phyloP scores from a whole-genome alignment of 1,284 basidiomycete genomes.

The Grifola frondosa region DNA sequence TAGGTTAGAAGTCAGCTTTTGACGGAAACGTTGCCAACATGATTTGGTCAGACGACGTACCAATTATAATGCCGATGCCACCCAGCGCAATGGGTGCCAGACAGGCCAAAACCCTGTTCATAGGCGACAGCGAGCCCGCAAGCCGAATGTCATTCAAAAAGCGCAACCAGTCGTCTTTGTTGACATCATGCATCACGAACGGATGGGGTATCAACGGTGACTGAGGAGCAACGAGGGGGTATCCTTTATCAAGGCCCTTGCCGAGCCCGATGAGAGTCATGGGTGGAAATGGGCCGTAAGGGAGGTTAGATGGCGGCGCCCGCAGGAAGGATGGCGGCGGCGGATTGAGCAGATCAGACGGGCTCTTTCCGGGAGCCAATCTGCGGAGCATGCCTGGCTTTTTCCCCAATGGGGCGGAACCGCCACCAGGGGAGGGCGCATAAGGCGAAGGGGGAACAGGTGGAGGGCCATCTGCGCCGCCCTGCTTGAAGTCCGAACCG shows the following conservation, averaged over 20 bases:
- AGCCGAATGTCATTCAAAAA: constrained; percentile 12
- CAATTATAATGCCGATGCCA: constrained; percentile 8
- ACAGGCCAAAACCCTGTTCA: constrained; percentile 16
- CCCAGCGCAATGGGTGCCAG: constrained; percentile 15
- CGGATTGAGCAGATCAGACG: constrained; percentile 12
- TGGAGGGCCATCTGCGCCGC: too few species aligned
- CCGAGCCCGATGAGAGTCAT: constrained; percentile 13
- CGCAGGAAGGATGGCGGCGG: constrained; percentile 15
- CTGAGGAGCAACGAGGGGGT: constrained; percentile 13
- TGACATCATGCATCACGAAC: constrained; percentile 37
- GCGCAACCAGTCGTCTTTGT: constrained; percentile 36
- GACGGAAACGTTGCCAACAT: background rate
- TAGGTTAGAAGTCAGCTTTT: background rate
- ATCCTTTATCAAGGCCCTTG: constrained; percentile 15
- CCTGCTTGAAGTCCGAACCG: too few species aligned
- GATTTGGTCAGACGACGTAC: background rate
- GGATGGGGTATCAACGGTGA: constrained; percentile 33
- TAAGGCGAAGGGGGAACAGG: too few species aligned
- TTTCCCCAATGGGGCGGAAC: too few species aligned
- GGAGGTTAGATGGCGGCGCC: background rate
- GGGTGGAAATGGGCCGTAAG: constrained; percentile 8
- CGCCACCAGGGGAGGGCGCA: too few species aligned
- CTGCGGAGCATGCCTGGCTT: too few species aligned
- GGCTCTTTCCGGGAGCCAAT: too few species aligned
- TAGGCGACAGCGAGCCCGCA: constrained; percentile 21